phyloP scores from a whole-genome alignment of 2,329 filamentous ascomycete genomes.

The Talaromyces funiculosus region DNA sequence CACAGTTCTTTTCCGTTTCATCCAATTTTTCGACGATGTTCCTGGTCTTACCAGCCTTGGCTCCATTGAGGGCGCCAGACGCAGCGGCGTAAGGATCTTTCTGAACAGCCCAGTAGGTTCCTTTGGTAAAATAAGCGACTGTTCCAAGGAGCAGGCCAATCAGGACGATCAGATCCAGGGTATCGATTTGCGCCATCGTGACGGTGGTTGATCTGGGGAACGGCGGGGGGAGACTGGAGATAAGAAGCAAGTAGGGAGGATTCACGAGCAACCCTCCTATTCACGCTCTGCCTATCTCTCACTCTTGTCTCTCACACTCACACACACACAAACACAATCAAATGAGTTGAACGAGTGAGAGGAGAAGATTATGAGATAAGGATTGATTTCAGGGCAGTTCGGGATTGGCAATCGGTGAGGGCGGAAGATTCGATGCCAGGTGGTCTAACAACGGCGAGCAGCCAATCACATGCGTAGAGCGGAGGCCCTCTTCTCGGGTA shows the following conservation, averaged over 20 bases:
- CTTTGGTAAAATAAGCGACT: constrained; percentile 95
- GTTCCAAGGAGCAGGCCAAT: constrained; percentile 78
- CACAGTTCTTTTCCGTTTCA: constrained; percentile 90
- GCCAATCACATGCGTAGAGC: background rate
- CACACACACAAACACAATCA: background rate
- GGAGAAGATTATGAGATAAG: background rate
- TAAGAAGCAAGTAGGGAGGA: background rate
- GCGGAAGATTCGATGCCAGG: constrained; percentile 5
- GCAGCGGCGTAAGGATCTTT: constrained; percentile 85
- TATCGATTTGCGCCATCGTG: constrained; percentile 91
- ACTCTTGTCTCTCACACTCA: background rate
- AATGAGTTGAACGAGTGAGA: background rate
- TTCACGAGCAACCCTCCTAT: background rate
- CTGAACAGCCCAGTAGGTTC: constrained; percentile 80
- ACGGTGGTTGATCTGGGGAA: background rate
- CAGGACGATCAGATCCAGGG: constrained; percentile 89
- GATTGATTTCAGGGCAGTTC: background rate
- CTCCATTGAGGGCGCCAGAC: constrained; percentile 60
- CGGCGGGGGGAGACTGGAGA: background rate
- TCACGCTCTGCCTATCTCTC: background rate
- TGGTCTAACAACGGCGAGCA: background rate
- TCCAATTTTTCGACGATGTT: constrained; percentile 96
- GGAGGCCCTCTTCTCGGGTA: background rate
- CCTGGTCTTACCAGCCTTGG: constrained; percentile 76
- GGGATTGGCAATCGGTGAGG: background rate